phyloP scores from a whole-genome alignment of 2,329 filamentous ascomycete genomes.

The Xylariaceae sp. region DNA sequence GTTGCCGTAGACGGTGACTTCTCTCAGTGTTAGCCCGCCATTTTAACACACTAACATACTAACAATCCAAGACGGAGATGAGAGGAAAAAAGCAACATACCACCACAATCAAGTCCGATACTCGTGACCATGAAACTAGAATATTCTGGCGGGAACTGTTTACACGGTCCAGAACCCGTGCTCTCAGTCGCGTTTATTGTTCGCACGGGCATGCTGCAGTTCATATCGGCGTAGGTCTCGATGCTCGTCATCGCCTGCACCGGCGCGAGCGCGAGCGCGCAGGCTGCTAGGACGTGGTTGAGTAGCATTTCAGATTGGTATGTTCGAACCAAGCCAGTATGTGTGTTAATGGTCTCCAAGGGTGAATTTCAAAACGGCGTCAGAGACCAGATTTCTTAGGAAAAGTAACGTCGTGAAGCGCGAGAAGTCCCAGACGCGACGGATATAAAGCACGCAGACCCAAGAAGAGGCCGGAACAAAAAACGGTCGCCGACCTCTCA shows the following conservation, averaged over 20 bases:
- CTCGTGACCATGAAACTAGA: conserved; percentile 11
- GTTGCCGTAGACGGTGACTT: conserved; percentile 15
- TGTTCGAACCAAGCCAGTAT: too few relatives aligned
- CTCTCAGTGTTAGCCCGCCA: too few relatives aligned
- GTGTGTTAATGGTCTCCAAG: too few relatives aligned
- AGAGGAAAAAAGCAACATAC: conserved; percentile 1
- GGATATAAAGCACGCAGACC: neutral
- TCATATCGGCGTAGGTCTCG: conserved; percentile 6
- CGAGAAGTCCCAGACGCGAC: neutral
- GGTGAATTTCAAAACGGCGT: too few relatives aligned
- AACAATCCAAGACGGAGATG: neutral
- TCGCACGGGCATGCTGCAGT: neutral
- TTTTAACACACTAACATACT: too few relatives aligned
- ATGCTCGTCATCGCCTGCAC: conserved; percentile 1
- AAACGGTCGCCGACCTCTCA: neutral
- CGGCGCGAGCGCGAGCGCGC: conserved; percentile 5
- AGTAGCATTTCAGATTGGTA: too few relatives aligned
- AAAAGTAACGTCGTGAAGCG: neutral
- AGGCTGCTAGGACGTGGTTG: neutral
- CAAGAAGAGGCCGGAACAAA: neutral
- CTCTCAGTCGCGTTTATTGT: conserved; percentile 3
- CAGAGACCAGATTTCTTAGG: neutral
- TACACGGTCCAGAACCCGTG: conserved; percentile 12
- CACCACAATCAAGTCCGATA: conserved; percentile 8
- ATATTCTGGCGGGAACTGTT: conserved; percentile 2